Base-by-base conservation (phyloP, 202 grass and related monocot genomes). In the Digitaria exilis region DNA sequence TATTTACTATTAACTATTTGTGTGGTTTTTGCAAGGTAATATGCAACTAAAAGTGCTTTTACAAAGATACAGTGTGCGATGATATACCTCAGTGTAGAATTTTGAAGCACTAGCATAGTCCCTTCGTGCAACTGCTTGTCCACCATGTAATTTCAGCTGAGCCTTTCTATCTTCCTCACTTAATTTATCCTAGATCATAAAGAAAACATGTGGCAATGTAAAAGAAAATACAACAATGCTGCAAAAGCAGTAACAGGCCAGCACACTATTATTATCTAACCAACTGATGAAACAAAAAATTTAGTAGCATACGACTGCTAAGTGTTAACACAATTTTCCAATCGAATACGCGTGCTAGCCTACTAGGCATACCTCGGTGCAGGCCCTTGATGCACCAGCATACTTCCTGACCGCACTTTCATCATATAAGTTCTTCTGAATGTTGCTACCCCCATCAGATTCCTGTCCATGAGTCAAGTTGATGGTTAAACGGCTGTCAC, bases 71-170 rank as follows among this genome's bases (percentile, higher is more conserved):
- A 19, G 6, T 26, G 32, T 1, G 34, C 3, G 21, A 41, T 25
- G n/a, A 4, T 65, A 66, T 83, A 66, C 81, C 71, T 83, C 60
- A 4, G 28, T 66, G 17, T 83, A 83, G 46, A 75, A 83, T 43
- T 75, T 75, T 29, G 12, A 5, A 44, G 81, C 81, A 75, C 71
- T 26, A 9, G 31, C 16, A 37, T 83, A 83, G 61, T 83, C 71
- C 11, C 9, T 65, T 19, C 0, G 32, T 35, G 52, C 18, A 55
- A 83, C 45, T 32, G 81, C 59, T 66, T 76, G 26, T 55, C 24
- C 60, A 83, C 81, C 71, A 43, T 56, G 59, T 26, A 55, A 10
- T 75, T 75, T 75, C 21, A 83, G 71, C 59, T 83, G 34, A 44
- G 46, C 22, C 48, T 83, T 83, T 65, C 34, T 65, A 39, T 55